Evolutionary conservation across 2,329 filamentous ascomycete genomes (phyloP).

Genomic region (Diaporthe sp.): DNA sequence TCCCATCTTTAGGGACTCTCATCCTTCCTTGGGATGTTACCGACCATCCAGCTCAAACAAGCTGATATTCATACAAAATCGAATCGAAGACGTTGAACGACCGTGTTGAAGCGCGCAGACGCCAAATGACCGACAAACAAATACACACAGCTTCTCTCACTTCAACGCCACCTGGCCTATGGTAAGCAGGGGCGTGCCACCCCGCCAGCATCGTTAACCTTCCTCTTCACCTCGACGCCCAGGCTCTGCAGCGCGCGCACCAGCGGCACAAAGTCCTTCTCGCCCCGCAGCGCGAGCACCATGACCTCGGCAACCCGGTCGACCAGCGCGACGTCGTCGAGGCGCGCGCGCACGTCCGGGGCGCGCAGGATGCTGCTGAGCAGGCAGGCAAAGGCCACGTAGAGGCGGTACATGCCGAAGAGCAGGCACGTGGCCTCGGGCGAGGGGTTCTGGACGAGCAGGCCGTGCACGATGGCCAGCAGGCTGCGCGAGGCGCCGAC

Average conservation of each 20-base stretch:
- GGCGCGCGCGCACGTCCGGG: background rate
- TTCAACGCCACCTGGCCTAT: no score
- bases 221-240: background rate
- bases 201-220: background rate
- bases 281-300: background rate
- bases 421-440: background rate
- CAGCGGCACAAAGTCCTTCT: background rate
- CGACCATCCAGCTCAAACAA: no score
- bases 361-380: background rate
- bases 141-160: no score
- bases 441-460: background rate
- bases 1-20: no score
- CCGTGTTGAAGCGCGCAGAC: no score
- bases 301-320: background rate
- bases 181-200: no score
- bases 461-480: background rate
- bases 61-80: no score
- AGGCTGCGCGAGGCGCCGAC: background rate
- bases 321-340: background rate
- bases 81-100: no score
- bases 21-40: no score
- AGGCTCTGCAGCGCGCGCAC: background rate
- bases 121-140: no score
- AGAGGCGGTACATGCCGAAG: background rate
- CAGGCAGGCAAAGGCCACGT: background rate